Conservation (phyloP, 768 basidiomycete species). For the Leccinellum luteum region DNA sequence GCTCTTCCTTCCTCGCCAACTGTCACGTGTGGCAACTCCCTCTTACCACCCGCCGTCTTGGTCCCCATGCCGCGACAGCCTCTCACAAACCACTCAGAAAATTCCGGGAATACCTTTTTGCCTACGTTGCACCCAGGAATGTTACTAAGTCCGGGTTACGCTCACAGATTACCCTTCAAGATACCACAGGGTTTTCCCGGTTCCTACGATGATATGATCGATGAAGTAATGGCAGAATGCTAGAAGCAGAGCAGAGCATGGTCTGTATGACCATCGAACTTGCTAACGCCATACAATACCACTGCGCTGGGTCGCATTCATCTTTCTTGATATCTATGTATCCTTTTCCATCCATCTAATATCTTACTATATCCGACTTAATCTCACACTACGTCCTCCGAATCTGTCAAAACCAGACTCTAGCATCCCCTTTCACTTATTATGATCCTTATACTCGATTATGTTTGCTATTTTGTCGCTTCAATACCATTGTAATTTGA, state of each 20-base stretch:
- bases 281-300: background rate
- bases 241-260: conserved; percentile 5
- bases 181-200: conserved; percentile 5
- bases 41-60: conserved; percentile 21
- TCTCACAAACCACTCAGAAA: conserved; percentile 6
- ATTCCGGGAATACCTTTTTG: conserved; percentile 1
- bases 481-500: background rate
- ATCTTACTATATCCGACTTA: conserved; percentile 16
- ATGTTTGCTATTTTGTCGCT: conserved; percentile 1
- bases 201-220: conserved; percentile 3
- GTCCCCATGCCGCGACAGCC: conserved; percentile 19
- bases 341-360: background rate
- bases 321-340: background rate
- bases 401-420: background rate
- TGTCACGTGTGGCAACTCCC: conserved; percentile 7
- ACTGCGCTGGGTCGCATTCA: conserved; percentile 15
- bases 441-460: background rate
- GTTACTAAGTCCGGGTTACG: conserved; percentile 9
- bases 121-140: conserved; percentile 1
- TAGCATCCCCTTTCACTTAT: background rate
- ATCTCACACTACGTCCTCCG: conserved; percentile 6
- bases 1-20: conserved; percentile 27
- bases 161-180: conserved; percentile 10
- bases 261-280: conserved; percentile 10
- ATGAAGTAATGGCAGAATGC: conserved; percentile 23